Evolutionary conservation across 2,329 filamentous ascomycete species (phyloP).

Genomic region (Alternaria gansuensis): DNA sequence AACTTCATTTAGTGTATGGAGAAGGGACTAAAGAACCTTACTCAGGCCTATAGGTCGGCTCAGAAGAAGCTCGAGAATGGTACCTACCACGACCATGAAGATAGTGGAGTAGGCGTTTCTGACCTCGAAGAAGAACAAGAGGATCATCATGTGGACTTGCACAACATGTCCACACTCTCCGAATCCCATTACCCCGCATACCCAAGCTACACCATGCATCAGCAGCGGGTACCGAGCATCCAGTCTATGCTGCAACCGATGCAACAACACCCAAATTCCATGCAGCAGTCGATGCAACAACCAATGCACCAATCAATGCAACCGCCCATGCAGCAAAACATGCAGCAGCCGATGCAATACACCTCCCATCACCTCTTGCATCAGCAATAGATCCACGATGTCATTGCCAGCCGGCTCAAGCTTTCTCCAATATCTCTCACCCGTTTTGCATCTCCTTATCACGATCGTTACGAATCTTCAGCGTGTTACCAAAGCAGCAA

Average conservation of each 20-base stretch:
- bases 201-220: slow-evolving; percentile 34
- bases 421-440: slow-evolving; percentile 25
- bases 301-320: slow-evolving; percentile 17
- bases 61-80: slow-evolving; percentile 67
- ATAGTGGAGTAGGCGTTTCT: slow-evolving; percentile 72
- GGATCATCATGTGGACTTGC: slow-evolving; percentile 43
- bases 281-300: slow-evolving; percentile 18
- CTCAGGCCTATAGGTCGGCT: slow-evolving; percentile 72
- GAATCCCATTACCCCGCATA: slow-evolving; percentile 33
- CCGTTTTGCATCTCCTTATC: slow-evolving; percentile 22
- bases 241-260: slow-evolving; percentile 50
- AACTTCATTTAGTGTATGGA: slow-evolving; percentile 73
- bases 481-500: slow-evolving; percentile 6
- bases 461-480: slow-evolving; percentile 30
- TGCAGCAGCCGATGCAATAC: slow-evolving; percentile 32
- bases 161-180: slow-evolving; percentile 35
- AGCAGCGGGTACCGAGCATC: slow-evolving; percentile 51
- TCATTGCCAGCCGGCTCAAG: slow-evolving; percentile 23
- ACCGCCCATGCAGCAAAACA: slow-evolving; percentile 8
- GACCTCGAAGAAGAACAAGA: slow-evolving; percentile 58
- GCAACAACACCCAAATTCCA: slow-evolving; percentile 21
- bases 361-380: slow-evolving; percentile 29
- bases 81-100: slow-evolving; percentile 64
- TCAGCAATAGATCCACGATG: slow-evolving; percentile 22
- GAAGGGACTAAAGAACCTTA: slow-evolving; percentile 82